Base-by-base conservation (phyloP, 108 stramenopile genomes). In the Cyclostephanos tholiformis region DNA sequence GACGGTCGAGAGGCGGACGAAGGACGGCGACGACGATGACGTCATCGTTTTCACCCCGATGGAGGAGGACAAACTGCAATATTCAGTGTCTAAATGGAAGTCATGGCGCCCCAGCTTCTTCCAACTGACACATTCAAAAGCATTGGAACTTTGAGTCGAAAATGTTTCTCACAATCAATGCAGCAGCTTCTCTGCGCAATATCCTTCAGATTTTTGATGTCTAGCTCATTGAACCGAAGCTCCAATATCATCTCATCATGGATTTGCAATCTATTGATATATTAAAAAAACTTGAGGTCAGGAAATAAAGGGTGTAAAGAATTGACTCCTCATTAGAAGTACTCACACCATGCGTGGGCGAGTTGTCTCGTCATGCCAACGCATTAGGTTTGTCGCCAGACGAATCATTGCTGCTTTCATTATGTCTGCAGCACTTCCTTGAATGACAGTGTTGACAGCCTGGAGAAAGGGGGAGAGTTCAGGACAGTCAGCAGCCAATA, bases 381-480 rank as follows among this genome's bases (percentile, higher is more conserved):
- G 13, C 55, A 30, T 41, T 46, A 82, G 62, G 50, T 74, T 75
- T 2, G 63, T 29, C 7, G 74, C 25, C 57, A 83, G 68, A 20
- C 74, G 82, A 17, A 89, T 64, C 88, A 89, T 89, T 0, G 85
- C 88, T 48, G 72, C 51, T 49, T 89, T 89, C 78, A 86, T 89
- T 27, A 89, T 20, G 72, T 89, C 88, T 6, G 82, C 80, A 13
- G 86, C 84, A 65, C 76, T 80, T 38, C 88, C 88, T 59, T 89
- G 88, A 52, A 89, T 89, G 0, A 86, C 72, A 29, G 79, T 85
- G 74, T 89, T 89, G 48, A 89, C 80, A 23, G 88, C 84, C 74
- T 79, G 61, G 13, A 36, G 1, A 74, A 49, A 20, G 44, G 46
- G 38, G 20, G 0, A 20, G 20, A 46, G 9, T n/a, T 29, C 27